Percentiles rank a stretch among this genome's conserved stretches.
Conservation (phyloP, 116 monocot genomes). For the Zostera marina region DNA sequence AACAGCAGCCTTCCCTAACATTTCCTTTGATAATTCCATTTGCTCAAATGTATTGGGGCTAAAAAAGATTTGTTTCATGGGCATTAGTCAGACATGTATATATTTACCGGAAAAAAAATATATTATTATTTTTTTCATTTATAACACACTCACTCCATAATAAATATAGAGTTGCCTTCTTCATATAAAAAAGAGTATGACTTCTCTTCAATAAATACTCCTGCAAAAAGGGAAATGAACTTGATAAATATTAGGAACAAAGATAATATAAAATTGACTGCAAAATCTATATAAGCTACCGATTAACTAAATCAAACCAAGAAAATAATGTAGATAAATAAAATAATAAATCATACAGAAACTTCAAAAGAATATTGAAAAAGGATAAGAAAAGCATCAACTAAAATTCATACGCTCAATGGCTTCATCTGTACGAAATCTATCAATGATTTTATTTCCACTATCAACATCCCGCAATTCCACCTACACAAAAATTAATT, state of each 20-base stretch:
- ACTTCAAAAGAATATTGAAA: neutral
- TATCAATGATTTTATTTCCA: constrained; percentile 70
- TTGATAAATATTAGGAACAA: neutral
- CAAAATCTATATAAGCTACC: too few species aligned
- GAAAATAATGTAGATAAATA: neutral
- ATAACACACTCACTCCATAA: constrained; percentile 77
- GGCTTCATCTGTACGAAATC: constrained; percentile 57
- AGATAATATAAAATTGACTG: too few species aligned
- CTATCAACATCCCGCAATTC: constrained; percentile 84
- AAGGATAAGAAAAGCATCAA: neutral
- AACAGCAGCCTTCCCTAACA: constrained; percentile 71
- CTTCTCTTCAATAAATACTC: constrained; percentile 83
- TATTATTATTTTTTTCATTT: neutral
- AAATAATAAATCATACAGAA: neutral
- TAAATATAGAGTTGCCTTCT: constrained; percentile 53
- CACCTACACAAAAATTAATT: constrained; percentile 24
- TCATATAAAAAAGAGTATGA: constrained; percentile 62
- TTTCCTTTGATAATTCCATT: constrained; percentile 62
- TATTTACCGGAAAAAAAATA: neutral
- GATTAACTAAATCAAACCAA: too few species aligned
- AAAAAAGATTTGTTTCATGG: constrained; percentile 1
- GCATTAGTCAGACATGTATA: neutral
- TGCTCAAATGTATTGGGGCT: constrained; percentile 88
- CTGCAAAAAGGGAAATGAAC: constrained; percentile 23
- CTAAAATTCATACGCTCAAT: constrained; percentile 50